Conservation (phyloP, 163 green algal species). For the Scenedesmus sp. region DNA sequence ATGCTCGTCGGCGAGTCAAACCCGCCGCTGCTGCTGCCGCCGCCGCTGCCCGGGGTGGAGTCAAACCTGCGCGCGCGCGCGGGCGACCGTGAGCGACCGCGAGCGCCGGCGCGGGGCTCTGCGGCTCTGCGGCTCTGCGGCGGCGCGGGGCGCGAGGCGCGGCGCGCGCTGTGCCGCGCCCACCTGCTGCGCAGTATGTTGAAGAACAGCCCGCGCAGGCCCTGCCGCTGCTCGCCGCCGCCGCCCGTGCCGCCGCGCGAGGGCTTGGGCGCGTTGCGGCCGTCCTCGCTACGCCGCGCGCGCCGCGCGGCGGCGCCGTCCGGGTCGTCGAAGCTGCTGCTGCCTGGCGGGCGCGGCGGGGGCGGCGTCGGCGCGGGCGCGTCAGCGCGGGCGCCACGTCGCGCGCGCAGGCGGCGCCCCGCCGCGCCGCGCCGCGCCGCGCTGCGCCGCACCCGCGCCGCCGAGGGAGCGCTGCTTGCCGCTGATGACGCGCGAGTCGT, state of each 20-base stretch:
- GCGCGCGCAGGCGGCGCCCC: too few species aligned
- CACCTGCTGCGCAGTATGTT: constrained; percentile 52
- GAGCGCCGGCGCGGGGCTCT: too few species aligned
- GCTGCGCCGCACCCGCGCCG: constrained; percentile 9
- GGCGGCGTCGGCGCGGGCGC: too few species aligned
- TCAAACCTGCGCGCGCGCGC: constrained; percentile 30
- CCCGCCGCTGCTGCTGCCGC: constrained; percentile 29
- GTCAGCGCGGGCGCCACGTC: too few species aligned
- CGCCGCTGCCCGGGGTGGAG: neutral
- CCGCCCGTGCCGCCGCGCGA: constrained; percentile 4
- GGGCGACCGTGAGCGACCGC: neutral
- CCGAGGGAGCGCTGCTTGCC: constrained; percentile 37
- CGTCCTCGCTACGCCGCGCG: constrained; percentile 23
- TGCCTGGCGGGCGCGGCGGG: neutral
- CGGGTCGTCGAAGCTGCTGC: constrained; percentile 12
- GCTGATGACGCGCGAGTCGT: constrained; percentile 35
- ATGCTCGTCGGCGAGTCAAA: constrained; percentile 30
- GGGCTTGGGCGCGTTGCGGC: neutral
- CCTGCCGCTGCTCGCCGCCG: constrained; percentile 2
- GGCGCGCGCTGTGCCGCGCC: too few species aligned
- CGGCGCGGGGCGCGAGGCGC: too few species aligned
- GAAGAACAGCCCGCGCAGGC: constrained; percentile 50
- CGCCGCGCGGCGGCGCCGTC: neutral
- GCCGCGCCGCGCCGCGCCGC: too few species aligned
- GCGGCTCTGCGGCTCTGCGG: too few species aligned